Evolutionary conservation across 2,329 filamentous ascomycete genomes (phyloP).

Genomic region (Calonectria crousiana): DNA sequence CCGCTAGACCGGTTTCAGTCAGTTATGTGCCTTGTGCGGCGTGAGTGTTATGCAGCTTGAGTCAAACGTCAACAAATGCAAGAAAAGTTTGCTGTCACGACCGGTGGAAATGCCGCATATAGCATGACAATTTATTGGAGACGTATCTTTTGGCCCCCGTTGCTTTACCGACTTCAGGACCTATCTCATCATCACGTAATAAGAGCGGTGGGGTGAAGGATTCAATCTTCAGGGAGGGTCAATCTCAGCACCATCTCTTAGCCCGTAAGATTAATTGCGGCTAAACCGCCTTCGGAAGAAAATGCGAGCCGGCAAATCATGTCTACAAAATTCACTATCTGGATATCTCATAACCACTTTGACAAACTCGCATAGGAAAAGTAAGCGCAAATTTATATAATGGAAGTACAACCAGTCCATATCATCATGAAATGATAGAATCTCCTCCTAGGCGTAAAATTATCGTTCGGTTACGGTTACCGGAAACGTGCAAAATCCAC

Average conservation of each 20-base stretch:
- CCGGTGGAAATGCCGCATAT: background rate
- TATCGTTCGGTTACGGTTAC: no score
- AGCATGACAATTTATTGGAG: background rate
- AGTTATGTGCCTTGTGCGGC: background rate
- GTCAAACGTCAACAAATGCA: background rate
- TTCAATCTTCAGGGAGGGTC: background rate
- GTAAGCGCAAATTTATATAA: background rate
- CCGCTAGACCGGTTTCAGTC: background rate
- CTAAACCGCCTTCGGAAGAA: background rate
- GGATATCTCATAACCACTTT: background rate
- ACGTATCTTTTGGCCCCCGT: background rate
- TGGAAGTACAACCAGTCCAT: background rate
- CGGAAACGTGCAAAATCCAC: no score
- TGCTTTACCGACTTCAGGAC: background rate
- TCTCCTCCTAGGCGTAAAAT: no score
- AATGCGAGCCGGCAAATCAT: background rate
- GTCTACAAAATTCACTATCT: background rate
- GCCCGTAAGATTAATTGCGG: background rate
- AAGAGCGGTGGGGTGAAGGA: background rate
- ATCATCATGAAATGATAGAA: background rate
- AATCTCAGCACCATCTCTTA: background rate
- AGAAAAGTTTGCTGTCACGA: background rate
- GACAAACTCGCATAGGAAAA: background rate
- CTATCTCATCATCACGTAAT: background rate
- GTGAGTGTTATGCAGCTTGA: background rate